Evolutionary conservation across 495 filamentous ascomycete genomes (phyloP).

Genomic region (Stereocaulon alpinum): DNA sequence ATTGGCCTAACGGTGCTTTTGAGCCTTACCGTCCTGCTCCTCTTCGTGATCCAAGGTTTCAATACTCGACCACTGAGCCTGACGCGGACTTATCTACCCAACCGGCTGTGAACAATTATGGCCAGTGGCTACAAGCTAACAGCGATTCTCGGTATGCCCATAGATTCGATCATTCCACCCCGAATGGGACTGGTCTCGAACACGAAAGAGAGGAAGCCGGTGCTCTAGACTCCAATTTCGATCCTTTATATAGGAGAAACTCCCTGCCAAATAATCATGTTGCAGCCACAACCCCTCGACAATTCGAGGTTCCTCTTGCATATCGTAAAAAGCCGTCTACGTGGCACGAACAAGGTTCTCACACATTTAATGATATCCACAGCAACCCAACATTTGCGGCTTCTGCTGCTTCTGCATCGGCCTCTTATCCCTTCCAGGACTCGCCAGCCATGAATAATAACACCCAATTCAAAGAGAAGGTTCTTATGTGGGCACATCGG

Average conservation of each 20-base stretch:
- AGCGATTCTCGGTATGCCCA: conserved; percentile 3
- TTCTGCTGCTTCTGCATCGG: neutral
- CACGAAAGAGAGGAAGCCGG: neutral
- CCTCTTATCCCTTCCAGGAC: neutral
- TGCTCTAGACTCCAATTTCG: neutral
- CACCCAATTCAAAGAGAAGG: conserved; percentile 66
- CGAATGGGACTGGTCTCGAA: neutral
- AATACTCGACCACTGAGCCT: conserved; percentile 5
- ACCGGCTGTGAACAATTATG: conserved; percentile 6
- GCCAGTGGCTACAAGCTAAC: conserved; percentile 10
- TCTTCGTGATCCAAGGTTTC: conserved; percentile 48
- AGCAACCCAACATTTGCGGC: neutral
- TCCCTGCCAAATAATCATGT: neutral
- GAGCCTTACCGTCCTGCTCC: conserved; percentile 65
- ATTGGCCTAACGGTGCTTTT: conserved; percentile 69
- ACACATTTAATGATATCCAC: conserved; percentile 1
- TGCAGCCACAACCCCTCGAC: conserved; percentile 5
- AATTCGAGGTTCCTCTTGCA: conserved; percentile 7
- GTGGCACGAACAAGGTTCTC: conserved; percentile 9
- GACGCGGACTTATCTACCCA: conserved; percentile 3
- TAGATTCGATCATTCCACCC: neutral
- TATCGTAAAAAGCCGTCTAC: conserved; percentile 13
- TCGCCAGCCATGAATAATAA: conserved; percentile 25
- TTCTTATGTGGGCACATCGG: conserved; percentile 72
- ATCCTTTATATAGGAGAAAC: neutral